Percentiles rank a stretch among this genome's conserved stretches.
Conservation (phyloP, 176 grass and related monocot genomes). For the Panicum miliaceum region DNA sequence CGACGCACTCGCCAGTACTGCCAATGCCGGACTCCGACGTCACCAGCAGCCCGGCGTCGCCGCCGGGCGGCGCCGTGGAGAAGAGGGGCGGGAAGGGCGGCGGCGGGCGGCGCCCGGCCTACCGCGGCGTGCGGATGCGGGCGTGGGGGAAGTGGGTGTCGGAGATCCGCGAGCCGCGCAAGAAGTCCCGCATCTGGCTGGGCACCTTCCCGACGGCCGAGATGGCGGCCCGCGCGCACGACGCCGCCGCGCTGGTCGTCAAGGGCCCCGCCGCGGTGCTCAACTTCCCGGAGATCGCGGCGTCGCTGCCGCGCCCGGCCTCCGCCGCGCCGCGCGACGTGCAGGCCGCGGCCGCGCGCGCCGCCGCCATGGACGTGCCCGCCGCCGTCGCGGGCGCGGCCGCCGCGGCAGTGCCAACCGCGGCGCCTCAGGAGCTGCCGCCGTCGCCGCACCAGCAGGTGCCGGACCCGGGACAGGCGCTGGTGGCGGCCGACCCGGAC, state of each 20-base stretch:
- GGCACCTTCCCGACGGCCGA: constrained; percentile 82
- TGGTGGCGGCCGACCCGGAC: background rate
- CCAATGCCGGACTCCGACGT: constrained; percentile 36
- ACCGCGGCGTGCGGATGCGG: constrained; percentile 85
- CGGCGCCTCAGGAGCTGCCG: background rate
- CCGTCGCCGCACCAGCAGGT: background rate
- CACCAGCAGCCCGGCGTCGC: background rate
- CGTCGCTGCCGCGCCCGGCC: constrained; percentile 58
- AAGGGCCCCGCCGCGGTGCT: constrained; percentile 66
- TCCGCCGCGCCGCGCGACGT: constrained; percentile 65
- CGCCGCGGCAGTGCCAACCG: background rate
- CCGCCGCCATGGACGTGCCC: constrained; percentile 59
- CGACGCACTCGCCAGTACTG: background rate
- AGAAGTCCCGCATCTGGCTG: constrained; percentile 96
- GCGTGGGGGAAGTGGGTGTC: constrained; percentile 95
- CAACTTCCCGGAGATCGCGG: constrained; percentile 73
- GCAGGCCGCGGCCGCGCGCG: constrained; percentile 64
- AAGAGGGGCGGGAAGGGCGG: constrained; percentile 20
- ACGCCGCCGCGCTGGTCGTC: constrained; percentile 72
- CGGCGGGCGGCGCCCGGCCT: constrained; percentile 41
- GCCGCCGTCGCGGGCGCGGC: background rate
- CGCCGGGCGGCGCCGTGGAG: background rate
- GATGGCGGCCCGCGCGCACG: constrained; percentile 89
- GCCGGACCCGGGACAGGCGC: background rate
- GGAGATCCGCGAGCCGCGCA: constrained; percentile 88